phyloP scores from a whole-genome alignment of 1,139 yeast species.

The Arxiozyma slooffiae region DNA sequence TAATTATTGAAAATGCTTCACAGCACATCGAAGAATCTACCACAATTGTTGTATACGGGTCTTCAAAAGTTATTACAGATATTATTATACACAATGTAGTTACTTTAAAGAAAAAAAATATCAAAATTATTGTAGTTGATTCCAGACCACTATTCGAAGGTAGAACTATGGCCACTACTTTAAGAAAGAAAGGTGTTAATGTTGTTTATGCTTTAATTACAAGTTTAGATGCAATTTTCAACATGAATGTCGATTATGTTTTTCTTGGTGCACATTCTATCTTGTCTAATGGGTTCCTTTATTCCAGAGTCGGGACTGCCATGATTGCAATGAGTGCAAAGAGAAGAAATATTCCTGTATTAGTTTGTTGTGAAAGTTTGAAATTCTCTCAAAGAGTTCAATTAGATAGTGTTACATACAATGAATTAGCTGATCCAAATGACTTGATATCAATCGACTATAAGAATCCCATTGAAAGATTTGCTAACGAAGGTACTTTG shows the following conservation, averaged over 20 bases:
- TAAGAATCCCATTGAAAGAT: slow-evolving; percentile 47
- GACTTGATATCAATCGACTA: slow-evolving; percentile 47
- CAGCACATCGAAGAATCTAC: slow-evolving; percentile 67
- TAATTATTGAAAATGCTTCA: slow-evolving; percentile 75
- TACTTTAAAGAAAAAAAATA: slow-evolving; percentile 51
- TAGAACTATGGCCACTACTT: slow-evolving; percentile 54
- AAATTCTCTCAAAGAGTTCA: slow-evolving; percentile 94
- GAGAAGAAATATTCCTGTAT: slow-evolving; percentile 80
- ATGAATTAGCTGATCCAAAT: slow-evolving; percentile 83
- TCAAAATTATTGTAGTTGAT: slow-evolving; percentile 80
- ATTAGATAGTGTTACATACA: slow-evolving; percentile 85
- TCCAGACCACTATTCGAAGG: slow-evolving; percentile 95
- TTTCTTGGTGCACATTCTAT: slow-evolving; percentile 96
- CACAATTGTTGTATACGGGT: slow-evolving; percentile 79
- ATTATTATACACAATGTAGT: slow-evolving; percentile 62
- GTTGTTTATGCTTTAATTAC: slow-evolving; percentile 70
- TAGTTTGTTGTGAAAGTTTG: slow-evolving; percentile 90
- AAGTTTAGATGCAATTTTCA: slow-evolving; percentile 70
- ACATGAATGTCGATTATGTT: slow-evolving; percentile 82
- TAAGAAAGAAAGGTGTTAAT: slow-evolving; percentile 51
- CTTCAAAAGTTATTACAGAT: slow-evolving; percentile 72
- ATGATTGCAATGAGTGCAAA: slow-evolving; percentile 86
- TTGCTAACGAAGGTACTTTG: slow-evolving; percentile 43
- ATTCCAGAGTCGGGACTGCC: slow-evolving; percentile 92
- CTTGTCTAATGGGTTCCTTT: slow-evolving; percentile 87